These are phyloP conservation scores for Astrothelium macrocarpum DNA, from an alignment of 495 filamentous ascomycete genomes.

Conservation along the genomic window DNA sequence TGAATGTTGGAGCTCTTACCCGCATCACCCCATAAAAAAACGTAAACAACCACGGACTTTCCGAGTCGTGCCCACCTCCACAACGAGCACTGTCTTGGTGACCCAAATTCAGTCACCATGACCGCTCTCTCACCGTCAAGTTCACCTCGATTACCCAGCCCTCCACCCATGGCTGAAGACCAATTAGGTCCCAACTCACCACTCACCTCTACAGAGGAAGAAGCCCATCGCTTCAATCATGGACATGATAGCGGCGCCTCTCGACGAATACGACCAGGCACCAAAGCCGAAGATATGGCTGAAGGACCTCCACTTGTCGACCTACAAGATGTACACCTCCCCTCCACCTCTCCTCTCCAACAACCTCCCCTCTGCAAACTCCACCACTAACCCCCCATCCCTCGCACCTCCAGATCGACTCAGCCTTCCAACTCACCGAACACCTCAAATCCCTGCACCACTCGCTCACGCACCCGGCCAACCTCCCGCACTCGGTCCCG, in stretches of 20 bases:
- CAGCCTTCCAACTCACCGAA: slow-evolving; percentile 95
- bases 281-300: slow-evolving; percentile 80
- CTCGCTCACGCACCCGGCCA: slow-evolving; percentile 57
- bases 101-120: not conserved
- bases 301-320: slow-evolving; percentile 82
- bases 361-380: not conserved
- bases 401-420: slow-evolving; percentile 50
- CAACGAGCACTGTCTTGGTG: not conserved
- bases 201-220: slow-evolving; percentile 46
- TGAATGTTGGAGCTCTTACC: not conserved
- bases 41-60: not conserved
- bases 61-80: not conserved
- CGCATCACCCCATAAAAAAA: not conserved
- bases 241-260: slow-evolving; percentile 52
- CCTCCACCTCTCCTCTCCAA: slow-evolving; percentile 35
- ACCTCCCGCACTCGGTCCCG: slow-evolving; percentile 38
- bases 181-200: slow-evolving; percentile 81
- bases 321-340: slow-evolving; percentile 59
- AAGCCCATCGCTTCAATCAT: slow-evolving; percentile 26
- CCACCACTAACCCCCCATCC: not conserved
- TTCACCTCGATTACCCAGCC: slow-evolving; percentile 79
- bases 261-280: slow-evolving; percentile 84
- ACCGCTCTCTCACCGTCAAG: slow-evolving; percentile 50
- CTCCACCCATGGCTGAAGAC: slow-evolving; percentile 82
- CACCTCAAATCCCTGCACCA: slow-evolving; percentile 88